Evolutionary conservation across 176 grass and related monocot genomes (phyloP).

Genomic region (Eleusine indica): DNA sequence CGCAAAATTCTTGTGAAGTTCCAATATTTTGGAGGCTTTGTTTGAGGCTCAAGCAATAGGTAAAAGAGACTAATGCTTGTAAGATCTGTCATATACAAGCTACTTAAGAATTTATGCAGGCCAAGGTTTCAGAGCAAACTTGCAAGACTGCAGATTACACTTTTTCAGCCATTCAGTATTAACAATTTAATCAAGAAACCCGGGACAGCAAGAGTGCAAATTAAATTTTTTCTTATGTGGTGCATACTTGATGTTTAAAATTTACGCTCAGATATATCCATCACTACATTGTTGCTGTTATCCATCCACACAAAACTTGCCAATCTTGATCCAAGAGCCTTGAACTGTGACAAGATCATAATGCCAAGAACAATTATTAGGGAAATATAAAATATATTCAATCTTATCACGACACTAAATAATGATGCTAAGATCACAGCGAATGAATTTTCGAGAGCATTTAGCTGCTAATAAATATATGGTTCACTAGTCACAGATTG

Average conservation of each 20-base stretch:
- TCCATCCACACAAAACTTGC: conserved; percentile 13
- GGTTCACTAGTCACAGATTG: conserved; percentile 8
- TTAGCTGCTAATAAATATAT: background rate
- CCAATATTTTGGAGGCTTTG: too few relatives aligned
- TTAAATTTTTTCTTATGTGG: too few relatives aligned
- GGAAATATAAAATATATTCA: background rate
- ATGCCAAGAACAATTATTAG: conserved; percentile 16
- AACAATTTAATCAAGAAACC: too few relatives aligned
- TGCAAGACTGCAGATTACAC: too few relatives aligned
- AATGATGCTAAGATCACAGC: conserved; percentile 20
- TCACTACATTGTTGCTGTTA: conserved; percentile 2
- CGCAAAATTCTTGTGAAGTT: too few relatives aligned
- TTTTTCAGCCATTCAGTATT: too few relatives aligned
- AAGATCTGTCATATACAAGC: too few relatives aligned
- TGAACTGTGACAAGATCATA: conserved; percentile 39
- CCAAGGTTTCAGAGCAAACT: too few relatives aligned
- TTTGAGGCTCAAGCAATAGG: too few relatives aligned
- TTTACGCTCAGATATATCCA: conserved; percentile 38
- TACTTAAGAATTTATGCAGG: too few relatives aligned
- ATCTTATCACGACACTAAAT: conserved; percentile 12
- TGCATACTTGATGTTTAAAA: background rate
- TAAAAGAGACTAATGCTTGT: too few relatives aligned
- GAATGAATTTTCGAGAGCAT: background rate
- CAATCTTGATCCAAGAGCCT: conserved; percentile 34
- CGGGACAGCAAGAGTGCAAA: too few relatives aligned